These are phyloP conservation scores for Tetracentron sinense DNA, from an alignment of 164 flowering plant species.

Conservation along the genomic window DNA sequence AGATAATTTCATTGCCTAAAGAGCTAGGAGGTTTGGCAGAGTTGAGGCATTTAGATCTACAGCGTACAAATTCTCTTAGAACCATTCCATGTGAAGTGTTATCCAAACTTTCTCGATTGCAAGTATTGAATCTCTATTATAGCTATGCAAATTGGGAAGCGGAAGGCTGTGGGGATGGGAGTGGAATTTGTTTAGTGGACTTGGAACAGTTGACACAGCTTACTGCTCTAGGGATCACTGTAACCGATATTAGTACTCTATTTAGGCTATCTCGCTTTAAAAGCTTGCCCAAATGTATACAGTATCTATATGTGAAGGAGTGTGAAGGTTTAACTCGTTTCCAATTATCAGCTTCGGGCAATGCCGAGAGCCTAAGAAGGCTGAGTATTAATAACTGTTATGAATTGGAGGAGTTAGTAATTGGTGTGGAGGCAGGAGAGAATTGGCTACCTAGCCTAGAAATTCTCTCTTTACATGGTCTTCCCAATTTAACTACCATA, in stretches of 20 bases:
- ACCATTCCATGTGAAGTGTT: constrained; percentile 29
- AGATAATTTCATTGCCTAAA: constrained; percentile 21
- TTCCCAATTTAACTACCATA: constrained; percentile 22
- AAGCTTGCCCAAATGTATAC: constrained; percentile 17
- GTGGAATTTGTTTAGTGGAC: constrained; percentile 18
- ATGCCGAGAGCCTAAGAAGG: constrained; percentile 25
- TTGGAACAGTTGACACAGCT: constrained; percentile 24
- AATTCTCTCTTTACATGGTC: constrained; percentile 25
- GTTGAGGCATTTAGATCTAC: constrained; percentile 28
- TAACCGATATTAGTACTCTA: constrained; percentile 13
- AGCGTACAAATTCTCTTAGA: constrained; percentile 20
- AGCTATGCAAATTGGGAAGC: constrained; percentile 30
- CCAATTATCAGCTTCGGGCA: constrained; percentile 13
- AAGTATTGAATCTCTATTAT: constrained; percentile 30
- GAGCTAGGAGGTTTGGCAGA: constrained; percentile 26
- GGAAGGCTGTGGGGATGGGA: constrained; percentile 8
- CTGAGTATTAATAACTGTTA: constrained; percentile 31
- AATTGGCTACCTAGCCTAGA: constrained; percentile 35
- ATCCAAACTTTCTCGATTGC: constrained; percentile 21
- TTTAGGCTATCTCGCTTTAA: constrained; percentile 14
- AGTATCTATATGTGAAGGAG: constrained; percentile 23
- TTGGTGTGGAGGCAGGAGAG: constrained; percentile 16
- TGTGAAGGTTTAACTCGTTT: constrained; percentile 23
- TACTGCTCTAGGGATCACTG: constrained; percentile 27
- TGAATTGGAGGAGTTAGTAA: constrained; percentile 22